Conservation (phyloP, 106 monocot genomes). For the Dendrobium huoshanense region DNA sequence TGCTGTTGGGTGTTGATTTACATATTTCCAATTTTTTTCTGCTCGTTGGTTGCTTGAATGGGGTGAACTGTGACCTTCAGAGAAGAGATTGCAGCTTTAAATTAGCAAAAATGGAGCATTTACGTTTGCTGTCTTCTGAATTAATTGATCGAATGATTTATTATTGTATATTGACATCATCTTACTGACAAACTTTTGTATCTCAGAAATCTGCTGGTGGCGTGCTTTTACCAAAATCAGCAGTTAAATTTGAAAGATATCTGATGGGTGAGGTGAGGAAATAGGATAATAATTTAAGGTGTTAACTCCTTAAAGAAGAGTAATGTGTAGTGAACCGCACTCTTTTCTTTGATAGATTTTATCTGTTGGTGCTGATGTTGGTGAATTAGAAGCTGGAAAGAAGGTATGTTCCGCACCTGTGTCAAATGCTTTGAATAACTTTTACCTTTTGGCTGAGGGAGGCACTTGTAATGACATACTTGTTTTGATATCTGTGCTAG, state of each 20-base stretch:
- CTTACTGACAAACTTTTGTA: neutral
- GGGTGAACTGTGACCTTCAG: neutral
- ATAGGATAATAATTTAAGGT: neutral
- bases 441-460: neutral
- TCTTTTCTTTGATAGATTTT: slow-evolving; percentile 41
- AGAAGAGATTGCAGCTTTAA: neutral
- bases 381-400: slow-evolving; percentile 70
- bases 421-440: neutral
- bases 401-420: slow-evolving; percentile 40
- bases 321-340: neutral
- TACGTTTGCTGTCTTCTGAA: neutral
- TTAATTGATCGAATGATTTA: neutral
- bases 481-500: neutral
- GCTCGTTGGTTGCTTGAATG: neutral
- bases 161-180: neutral
- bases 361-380: slow-evolving; percentile 82
- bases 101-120: neutral
- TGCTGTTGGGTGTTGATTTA: neutral
- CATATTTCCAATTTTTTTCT: neutral
- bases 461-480: neutral
- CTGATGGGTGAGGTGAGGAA: slow-evolving; percentile 85
- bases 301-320: neutral
- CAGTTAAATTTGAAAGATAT: slow-evolving; percentile 96
- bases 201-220: slow-evolving; percentile 89
- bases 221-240: slow-evolving; percentile 91